Evolutionary conservation across 345 rosid species (phyloP).

Genomic region (Euphorbia peplus): DNA sequence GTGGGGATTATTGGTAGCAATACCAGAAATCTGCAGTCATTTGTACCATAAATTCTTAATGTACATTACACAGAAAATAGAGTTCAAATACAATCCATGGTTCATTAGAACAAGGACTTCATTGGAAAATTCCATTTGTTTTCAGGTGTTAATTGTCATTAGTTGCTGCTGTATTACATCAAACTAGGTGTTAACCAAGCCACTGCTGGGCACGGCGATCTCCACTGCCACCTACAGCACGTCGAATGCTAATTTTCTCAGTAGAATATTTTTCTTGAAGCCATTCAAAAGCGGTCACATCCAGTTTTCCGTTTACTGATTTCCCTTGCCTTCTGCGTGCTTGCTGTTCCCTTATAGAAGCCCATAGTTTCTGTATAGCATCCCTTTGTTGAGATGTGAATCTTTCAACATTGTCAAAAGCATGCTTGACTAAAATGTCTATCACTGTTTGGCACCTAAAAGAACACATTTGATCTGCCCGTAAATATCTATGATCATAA

Average conservation of each 20-base stretch:
- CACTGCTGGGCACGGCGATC: conserved; percentile 89
- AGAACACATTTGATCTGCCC: neutral
- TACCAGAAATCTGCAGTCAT: neutral
- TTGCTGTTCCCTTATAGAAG: conserved; percentile 78
- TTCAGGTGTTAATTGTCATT: neutral
- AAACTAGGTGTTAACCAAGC: conserved; percentile 60
- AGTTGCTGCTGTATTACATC: neutral
- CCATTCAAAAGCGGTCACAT: conserved; percentile 80
- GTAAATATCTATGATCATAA: neutral
- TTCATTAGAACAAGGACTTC: neutral
- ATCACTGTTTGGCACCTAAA: conserved; percentile 95
- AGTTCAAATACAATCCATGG: neutral
- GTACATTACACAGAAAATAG: neutral
- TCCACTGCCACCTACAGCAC: conserved; percentile 79
- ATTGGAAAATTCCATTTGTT: neutral
- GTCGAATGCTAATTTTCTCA: conserved; percentile 88
- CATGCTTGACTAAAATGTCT: conserved; percentile 94
- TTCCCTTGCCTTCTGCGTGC: conserved; percentile 87
- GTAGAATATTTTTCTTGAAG: conserved; percentile 80
- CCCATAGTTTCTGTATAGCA: conserved; percentile 86
- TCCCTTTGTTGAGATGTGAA: conserved; percentile 79
- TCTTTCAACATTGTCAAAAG: conserved; percentile 68
- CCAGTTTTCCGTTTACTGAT: conserved; percentile 84
- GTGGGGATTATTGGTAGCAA: conserved; percentile 27
- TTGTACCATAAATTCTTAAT: neutral